Conservation (phyloP, 768 basidiomycete species). For the Termitomyces sp. region DNA sequence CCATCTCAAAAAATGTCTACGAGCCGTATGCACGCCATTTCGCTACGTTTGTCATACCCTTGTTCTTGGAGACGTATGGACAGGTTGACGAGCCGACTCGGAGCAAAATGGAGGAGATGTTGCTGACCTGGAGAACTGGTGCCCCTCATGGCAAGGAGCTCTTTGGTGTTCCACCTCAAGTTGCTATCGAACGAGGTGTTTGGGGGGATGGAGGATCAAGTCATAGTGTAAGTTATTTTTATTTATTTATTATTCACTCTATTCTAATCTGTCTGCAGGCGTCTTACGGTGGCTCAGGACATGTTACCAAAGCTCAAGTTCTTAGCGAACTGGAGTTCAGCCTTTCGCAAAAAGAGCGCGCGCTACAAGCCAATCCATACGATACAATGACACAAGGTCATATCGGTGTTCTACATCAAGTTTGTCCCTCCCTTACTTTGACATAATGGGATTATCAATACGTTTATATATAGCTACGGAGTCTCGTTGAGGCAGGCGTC, state of each 20-base stretch:
- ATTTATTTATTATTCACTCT: conserved; percentile 5
- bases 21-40: conserved; percentile 90
- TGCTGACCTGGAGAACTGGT: conserved; percentile 90
- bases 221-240: conserved; percentile 31
- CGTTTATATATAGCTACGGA: conserved; percentile 48
- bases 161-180: conserved; percentile 78
- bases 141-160: conserved; percentile 78
- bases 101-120: conserved; percentile 97
- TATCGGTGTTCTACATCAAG: conserved; percentile 77
- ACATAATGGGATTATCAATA: not conserved
- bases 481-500: conserved; percentile 74
- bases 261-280: conserved; percentile 18
- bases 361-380: conserved; percentile 66
- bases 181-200: conserved; percentile 79
- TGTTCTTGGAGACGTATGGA: conserved; percentile 87
- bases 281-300: conserved; percentile 34
- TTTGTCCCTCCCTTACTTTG: conserved; percentile 28
- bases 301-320: conserved; percentile 75
- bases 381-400: conserved; percentile 69
- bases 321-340: conserved; percentile 81
- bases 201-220: conserved; percentile 59
- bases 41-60: conserved; percentile 70
- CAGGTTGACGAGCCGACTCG: conserved; percentile 82
- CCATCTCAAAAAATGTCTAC: conserved; percentile 95
- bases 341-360: conserved; percentile 75